Conservation (phyloP, 2,329 filamentous ascomycete species). For the Shiraia sp. region DNA sequence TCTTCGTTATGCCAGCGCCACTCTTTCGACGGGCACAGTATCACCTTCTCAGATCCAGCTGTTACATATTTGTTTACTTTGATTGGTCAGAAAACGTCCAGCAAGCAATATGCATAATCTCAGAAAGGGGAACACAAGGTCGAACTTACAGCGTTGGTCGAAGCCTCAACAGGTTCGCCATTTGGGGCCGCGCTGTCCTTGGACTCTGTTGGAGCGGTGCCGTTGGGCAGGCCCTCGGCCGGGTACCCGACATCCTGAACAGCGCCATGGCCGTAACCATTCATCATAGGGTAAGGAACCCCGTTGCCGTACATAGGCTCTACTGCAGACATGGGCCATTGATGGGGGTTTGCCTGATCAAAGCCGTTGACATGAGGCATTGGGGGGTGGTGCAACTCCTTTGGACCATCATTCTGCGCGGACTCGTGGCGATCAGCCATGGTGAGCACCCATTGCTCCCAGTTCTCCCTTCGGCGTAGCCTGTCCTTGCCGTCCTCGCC, state of each 20-base stretch:
- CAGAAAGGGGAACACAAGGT: conserved; percentile 59
- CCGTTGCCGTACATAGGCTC: conserved; percentile 29
- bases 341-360: conserved; percentile 32
- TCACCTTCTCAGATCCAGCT: conserved; percentile 51
- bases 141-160: conserved; percentile 42
- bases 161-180: conserved; percentile 31
- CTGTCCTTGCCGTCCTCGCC: conserved; percentile 79
- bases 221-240: conserved; percentile 25
- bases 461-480: conserved; percentile 73
- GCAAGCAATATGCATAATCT: no score
- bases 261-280: conserved; percentile 30
- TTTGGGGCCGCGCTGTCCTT: conserved; percentile 27
- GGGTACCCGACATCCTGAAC: conserved; percentile 15
- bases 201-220: conserved; percentile 19
- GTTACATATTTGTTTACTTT: conserved; percentile 53
- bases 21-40: conserved; percentile 44
- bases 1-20: conserved; percentile 36
- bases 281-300: conserved; percentile 29
- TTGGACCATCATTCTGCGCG: conserved; percentile 74
- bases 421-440: conserved; percentile 71
- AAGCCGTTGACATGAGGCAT: conserved; percentile 44
- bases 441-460: conserved; percentile 78
- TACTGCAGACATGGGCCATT: conserved; percentile 32
- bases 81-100: no score
- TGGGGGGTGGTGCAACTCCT: conserved; percentile 48